phyloP scores from a whole-genome alignment of 2,329 filamentous ascomycete species.

The Aspergillaceae sp. region DNA sequence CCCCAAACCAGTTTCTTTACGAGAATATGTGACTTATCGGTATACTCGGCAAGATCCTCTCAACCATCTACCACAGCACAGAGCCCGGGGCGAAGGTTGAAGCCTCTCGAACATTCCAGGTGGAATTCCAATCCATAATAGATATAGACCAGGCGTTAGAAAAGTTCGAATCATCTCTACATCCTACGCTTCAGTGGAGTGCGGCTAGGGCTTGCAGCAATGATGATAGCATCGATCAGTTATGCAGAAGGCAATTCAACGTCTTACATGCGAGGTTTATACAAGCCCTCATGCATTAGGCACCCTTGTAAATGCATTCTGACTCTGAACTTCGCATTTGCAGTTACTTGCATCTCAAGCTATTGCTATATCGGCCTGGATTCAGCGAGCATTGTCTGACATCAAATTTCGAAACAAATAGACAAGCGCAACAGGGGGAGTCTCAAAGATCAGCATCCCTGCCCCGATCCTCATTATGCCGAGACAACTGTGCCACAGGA shows the following conservation, averaged over 20 bases:
- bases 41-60: not conserved
- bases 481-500: not conserved
- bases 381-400: conserved; percentile 3
- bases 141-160: not conserved
- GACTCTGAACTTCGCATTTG: too few species aligned
- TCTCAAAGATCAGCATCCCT: not conserved
- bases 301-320: too few species aligned
- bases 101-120: not conserved
- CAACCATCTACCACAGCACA: not conserved
- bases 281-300: too few species aligned
- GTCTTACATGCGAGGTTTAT: not conserved
- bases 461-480: not conserved
- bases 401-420: not conserved
- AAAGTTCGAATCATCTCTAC: not conserved
- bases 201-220: not conserved
- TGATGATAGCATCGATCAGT: not conserved
- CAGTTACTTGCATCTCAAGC: conserved; percentile 3
- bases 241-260: not conserved
- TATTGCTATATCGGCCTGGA: conserved; percentile 4
- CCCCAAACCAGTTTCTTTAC: not conserved
- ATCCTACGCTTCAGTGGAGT: not conserved
- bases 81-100: not conserved
- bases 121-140: not conserved
- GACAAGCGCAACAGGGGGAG: not conserved
- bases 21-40: conserved; percentile 1